phyloP scores from a whole-genome alignment of 441 rosid species.

The Aquilaria agallochum region DNA sequence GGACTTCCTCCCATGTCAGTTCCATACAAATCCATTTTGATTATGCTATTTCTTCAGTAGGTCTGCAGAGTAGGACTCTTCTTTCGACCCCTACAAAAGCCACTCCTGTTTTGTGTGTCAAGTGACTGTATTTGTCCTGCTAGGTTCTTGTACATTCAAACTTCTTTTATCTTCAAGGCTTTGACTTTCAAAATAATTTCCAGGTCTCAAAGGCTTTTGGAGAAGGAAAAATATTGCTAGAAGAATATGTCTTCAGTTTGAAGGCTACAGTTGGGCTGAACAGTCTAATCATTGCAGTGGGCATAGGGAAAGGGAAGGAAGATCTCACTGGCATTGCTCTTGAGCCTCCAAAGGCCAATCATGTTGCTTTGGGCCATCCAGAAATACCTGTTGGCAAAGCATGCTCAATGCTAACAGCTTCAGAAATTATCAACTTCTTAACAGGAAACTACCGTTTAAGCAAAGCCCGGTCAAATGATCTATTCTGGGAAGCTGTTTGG shows the following conservation, averaged over 20 bases:
- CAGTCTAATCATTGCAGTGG: slow-evolving; percentile 42
- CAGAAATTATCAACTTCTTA: slow-evolving; percentile 57
- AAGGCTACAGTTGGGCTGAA: slow-evolving; percentile 42
- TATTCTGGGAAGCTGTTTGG: slow-evolving; percentile 99
- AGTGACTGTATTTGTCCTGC: neutral
- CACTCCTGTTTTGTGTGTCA: too few species aligned
- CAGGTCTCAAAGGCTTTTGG: slow-evolving; percentile 43
- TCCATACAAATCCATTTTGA: too few species aligned
- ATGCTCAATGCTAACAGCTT: slow-evolving; percentile 50
- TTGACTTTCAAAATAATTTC: slow-evolving; percentile 11
- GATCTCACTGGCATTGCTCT: slow-evolving; percentile 62
- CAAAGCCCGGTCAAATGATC: slow-evolving; percentile 73
- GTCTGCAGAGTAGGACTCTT: too few species aligned
- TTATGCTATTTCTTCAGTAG: too few species aligned
- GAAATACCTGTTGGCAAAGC: slow-evolving; percentile 72
- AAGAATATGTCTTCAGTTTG: slow-evolving; percentile 46
- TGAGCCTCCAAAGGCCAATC: slow-evolving; percentile 49
- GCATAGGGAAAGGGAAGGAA: slow-evolving; percentile 62
- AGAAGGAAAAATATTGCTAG: slow-evolving; percentile 42
- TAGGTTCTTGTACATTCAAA: neutral
- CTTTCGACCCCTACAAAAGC: too few species aligned
- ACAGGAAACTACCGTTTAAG: slow-evolving; percentile 76
- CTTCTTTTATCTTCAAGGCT: neutral
- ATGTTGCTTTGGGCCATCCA: slow-evolving; percentile 30
- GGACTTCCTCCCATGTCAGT: too few species aligned